A percentile compares a stretch with the other conserved stretches of the same genome.
phyloP scores from a whole-genome alignment of 2,329 filamentous ascomycete species.

The Xylogone sp. region DNA sequence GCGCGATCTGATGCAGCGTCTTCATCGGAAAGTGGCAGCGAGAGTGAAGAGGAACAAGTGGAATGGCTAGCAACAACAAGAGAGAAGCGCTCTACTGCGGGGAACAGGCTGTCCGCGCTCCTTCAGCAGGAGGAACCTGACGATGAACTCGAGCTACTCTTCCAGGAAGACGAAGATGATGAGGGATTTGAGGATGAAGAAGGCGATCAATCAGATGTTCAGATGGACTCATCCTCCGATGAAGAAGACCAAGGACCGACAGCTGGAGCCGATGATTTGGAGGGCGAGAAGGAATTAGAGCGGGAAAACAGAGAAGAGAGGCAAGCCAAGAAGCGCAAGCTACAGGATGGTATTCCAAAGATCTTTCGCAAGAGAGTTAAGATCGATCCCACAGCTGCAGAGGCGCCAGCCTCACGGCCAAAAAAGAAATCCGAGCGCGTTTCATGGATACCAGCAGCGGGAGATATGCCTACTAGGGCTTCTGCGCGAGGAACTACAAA shows the following conservation, averaged over 20 bases:
- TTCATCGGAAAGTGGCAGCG: conserved; percentile 11
- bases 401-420: conserved; percentile 34
- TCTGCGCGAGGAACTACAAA: conserved; percentile 61
- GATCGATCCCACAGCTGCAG: conserved; percentile 53
- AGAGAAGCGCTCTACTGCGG: conserved; percentile 74
- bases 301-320: conserved; percentile 68
- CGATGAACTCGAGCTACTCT: conserved; percentile 65
- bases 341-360: conserved; percentile 68
- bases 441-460: conserved; percentile 63
- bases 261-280: conserved; percentile 55
- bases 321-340: conserved; percentile 74
- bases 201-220: conserved; percentile 67
- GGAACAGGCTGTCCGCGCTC: conserved; percentile 77
- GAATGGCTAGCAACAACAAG: conserved; percentile 74
- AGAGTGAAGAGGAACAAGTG: conserved; percentile 30
- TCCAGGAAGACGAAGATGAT: conserved; percentile 68
- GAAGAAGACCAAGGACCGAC: conserved; percentile 74
- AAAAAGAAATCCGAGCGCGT: conserved; percentile 71
- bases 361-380: conserved; percentile 73
- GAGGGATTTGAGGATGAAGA: conserved; percentile 64
- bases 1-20: conserved; percentile 15
- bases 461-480: conserved; percentile 58
- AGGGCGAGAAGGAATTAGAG: conserved; percentile 84
- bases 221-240: conserved; percentile 81
- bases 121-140: conserved; percentile 67